Conservation (phyloP, 441 rosid species). For the Rhodomyrtus psidioides region DNA sequence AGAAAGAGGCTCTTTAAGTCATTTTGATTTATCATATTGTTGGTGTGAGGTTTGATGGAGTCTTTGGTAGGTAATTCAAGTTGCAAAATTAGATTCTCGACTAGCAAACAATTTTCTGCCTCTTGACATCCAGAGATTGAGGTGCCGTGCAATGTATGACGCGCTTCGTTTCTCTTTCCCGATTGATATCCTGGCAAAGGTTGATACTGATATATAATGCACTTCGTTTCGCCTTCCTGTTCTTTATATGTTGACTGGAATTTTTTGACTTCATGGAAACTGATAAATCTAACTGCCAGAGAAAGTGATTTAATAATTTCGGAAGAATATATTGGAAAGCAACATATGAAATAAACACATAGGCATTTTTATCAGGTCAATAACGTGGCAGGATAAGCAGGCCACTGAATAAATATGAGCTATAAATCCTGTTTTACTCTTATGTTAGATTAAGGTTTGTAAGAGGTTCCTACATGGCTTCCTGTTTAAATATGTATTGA, state of each 20-base stretch:
- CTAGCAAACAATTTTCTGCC: too few relatives aligned
- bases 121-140: slow-evolving; percentile 79
- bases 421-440: not conserved
- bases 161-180: slow-evolving; percentile 72
- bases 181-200: slow-evolving; percentile 85
- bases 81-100: slow-evolving; percentile 93
- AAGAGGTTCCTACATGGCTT: slow-evolving; percentile 87
- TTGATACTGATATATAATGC: slow-evolving; percentile 17
- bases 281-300: too few relatives aligned
- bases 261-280: too few relatives aligned
- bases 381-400: not conserved
- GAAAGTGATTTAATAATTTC: too few relatives aligned
- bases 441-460: slow-evolving; percentile 40
- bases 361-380: too few relatives aligned
- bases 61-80: slow-evolving; percentile 62
- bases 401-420: not conserved
- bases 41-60: not conserved
- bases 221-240: not conserved
- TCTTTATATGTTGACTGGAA: not conserved
- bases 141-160: slow-evolving; percentile 77
- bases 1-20: not conserved
- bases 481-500: slow-evolving; percentile 88
- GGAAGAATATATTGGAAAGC: not conserved
- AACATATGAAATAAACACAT: not conserved
- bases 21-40: slow-evolving; percentile 1